Base-by-base conservation (phyloP, 768 basidiomycete genomes). In the Leucocoprinus birnbaumii region DNA sequence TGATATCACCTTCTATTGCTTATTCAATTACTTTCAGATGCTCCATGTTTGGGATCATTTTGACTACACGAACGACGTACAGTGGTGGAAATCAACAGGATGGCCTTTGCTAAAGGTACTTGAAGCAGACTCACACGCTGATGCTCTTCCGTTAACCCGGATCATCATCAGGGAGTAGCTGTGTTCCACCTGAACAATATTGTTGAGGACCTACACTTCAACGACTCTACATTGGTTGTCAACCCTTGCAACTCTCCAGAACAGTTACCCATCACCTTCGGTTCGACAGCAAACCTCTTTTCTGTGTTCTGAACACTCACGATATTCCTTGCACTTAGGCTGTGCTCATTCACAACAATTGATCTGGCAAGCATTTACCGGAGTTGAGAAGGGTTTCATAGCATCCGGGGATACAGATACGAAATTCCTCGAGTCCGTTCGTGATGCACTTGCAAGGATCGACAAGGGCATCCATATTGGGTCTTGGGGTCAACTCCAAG, bases 31-130 rank as follows among this genome's bases (percentile, higher is more conserved):
- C 45, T 34, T 26, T 18, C 51, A 89, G 88, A 89, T 88, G 87
- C 58, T 87, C 25, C 87, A 89, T 59, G 83, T 83, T 11, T 91
- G 87, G 85, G 88, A 91, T 63, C 86, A 90, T 62, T 89, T 87
- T 62, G 88, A 90, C 59, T 80, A 83, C 63, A 85, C 84, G 5
- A 81, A 83, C 51, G 82, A 89, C 56, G 65, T 84, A 3, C 65
- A 70, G 2, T 91, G 88, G 88, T 89, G 81, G 79, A 79, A 77
- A 58, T 58, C 74, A 3, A 87, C 89, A 70, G 88, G 88, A 3
- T 91, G 83, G 78, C 88, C 89, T 0, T 73, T 91, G 11, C 60
- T 90, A 16, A 91, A 90, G 75, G 87, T 83, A 49, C 22, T n/a
- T n/a, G n/a, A n/a, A n/a, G 26, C 49, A n/a, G 14, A 16, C 6